Percentiles rank a stretch among this genome's conserved stretches.
Conservation (phyloP, 352 stramenopile genomes). For the Phytophthora megakarya region DNA sequence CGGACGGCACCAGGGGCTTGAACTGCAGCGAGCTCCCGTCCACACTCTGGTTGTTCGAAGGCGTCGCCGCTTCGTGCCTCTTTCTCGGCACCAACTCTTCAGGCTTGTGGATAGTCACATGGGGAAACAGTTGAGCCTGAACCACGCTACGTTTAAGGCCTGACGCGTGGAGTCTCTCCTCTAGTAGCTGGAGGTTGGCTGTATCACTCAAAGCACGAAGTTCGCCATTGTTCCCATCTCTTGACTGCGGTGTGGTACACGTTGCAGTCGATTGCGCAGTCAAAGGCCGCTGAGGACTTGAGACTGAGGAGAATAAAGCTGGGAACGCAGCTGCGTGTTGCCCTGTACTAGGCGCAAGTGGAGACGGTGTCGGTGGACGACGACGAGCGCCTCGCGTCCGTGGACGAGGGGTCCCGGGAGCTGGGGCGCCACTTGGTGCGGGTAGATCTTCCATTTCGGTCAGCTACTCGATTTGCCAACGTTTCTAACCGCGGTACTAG, state of each 20-base stretch:
- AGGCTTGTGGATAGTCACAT: background rate
- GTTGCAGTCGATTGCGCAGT: slow-evolving; percentile 5
- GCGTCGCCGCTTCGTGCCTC: background rate
- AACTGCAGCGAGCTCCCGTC: slow-evolving; percentile 8
- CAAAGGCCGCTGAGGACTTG: slow-evolving; percentile 9
- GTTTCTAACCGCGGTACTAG: no score
- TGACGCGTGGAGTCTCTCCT: slow-evolving; percentile 58
- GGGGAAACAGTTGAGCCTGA: slow-evolving; percentile 53
- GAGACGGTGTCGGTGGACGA: slow-evolving; percentile 13
- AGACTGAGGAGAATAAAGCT: slow-evolving; percentile 25
- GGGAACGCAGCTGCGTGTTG: slow-evolving; percentile 10
- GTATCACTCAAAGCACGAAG: background rate
- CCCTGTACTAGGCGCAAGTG: background rate
- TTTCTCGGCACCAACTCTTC: slow-evolving; percentile 8
- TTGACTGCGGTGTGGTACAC: background rate
- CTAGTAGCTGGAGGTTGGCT: slow-evolving; percentile 18
- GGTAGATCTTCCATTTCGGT: slow-evolving; percentile 33
- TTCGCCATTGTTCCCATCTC: background rate
- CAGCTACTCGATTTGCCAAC: no score
- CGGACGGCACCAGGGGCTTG: slow-evolving; percentile 39
- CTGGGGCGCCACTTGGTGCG: slow-evolving; percentile 9
- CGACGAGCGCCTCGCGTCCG: slow-evolving; percentile 42
- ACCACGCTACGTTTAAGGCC: slow-evolving; percentile 64
- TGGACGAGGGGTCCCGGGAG: slow-evolving; percentile 26
- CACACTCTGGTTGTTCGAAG: slow-evolving; percentile 17